Conservation (phyloP, 208 protist species). For the Leishmania martiniquensis region DNA sequence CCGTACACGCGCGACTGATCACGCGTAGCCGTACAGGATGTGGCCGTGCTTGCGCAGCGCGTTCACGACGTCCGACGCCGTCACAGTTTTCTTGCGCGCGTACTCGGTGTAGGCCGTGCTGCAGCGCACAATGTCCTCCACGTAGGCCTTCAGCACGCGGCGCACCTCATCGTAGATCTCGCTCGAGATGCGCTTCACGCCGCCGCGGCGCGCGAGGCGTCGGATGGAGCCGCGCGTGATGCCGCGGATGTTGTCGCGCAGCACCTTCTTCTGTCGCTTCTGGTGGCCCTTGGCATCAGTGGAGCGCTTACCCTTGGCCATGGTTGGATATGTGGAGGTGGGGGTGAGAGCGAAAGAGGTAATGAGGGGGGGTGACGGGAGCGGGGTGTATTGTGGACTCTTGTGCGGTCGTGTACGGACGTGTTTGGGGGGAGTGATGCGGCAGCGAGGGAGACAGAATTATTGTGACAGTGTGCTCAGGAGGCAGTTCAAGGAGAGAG, state of each 20-base stretch:
- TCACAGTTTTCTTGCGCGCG: conserved; percentile 82
- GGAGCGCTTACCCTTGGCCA: conserved; percentile 84
- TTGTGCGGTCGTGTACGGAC: not conserved
- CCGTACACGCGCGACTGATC: not conserved
- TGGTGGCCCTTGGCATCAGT: conserved; percentile 67
- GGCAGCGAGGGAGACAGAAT: not conserved
- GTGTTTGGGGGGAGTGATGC: not conserved
- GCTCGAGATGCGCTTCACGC: conserved; percentile 90
- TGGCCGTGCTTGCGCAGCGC: conserved; percentile 89
- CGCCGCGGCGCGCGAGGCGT: conserved; percentile 91
- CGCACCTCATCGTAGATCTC: conserved; percentile 76
- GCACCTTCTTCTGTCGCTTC: conserved; percentile 88
- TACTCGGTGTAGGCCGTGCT: conserved; percentile 88
- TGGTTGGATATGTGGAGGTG: conserved; percentile 16
- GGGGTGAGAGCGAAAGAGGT: not conserved
- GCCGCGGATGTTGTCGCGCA: conserved; percentile 87
- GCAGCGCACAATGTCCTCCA: conserved; percentile 83
- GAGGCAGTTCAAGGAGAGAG: not conserved
- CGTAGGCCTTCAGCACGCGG: conserved; percentile 81
- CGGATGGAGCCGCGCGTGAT: conserved; percentile 88
- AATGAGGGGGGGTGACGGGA: not conserved
- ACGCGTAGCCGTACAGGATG: conserved; percentile 91
- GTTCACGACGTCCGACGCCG: conserved; percentile 86
- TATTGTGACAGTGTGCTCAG: not conserved
- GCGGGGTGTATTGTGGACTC: not conserved